Evolutionary conservation across 1,284 basidiomycete genomes (phyloP).

Genomic region (Mycocalia duriaeana): DNA sequence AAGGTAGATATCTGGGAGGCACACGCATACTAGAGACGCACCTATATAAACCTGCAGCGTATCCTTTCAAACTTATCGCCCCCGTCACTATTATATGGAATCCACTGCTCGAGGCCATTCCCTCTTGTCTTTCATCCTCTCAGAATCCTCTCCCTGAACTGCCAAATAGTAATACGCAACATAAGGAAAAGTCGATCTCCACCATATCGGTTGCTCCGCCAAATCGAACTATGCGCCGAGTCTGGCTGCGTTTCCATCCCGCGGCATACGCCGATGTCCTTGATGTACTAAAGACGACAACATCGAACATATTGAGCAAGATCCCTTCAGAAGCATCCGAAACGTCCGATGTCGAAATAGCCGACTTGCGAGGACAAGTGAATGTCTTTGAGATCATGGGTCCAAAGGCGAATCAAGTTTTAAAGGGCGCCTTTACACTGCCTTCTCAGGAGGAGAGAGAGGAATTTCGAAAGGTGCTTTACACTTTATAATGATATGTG

Average conservation of each 20-base stretch:
- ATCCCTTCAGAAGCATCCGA: slow-evolving; percentile 25
- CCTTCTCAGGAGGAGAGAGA: slow-evolving; percentile 44
- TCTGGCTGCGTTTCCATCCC: slow-evolving; percentile 84
- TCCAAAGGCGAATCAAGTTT: slow-evolving; percentile 72
- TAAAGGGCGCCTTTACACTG: slow-evolving; percentile 68
- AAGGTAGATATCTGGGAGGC: slow-evolving; percentile 49
- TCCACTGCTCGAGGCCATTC: slow-evolving; percentile 19
- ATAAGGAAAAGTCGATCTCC: slow-evolving; percentile 1
- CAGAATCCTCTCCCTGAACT: too few relatives aligned
- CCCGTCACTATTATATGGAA: slow-evolving; percentile 77
- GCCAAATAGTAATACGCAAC: not conserved
- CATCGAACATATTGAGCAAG: slow-evolving; percentile 44
- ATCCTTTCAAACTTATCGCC: slow-evolving; percentile 68
- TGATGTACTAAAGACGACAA: slow-evolving; percentile 43
- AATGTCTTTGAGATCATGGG: slow-evolving; percentile 87
- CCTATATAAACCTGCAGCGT: slow-evolving; percentile 58
- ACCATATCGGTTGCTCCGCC: slow-evolving; percentile 7
- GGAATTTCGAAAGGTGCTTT: slow-evolving; percentile 57
- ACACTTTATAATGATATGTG: too few relatives aligned
- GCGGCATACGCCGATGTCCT: slow-evolving; percentile 57
- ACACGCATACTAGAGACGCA: slow-evolving; percentile 54
- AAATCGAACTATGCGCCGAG: slow-evolving; percentile 41
- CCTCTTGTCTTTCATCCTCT: not conserved
- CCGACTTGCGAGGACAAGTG: slow-evolving; percentile 64
- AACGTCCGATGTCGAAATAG: slow-evolving; percentile 51